phyloP scores from a whole-genome alignment of 495 filamentous ascomycete genomes.

The Hypoxylon subgilvum region DNA sequence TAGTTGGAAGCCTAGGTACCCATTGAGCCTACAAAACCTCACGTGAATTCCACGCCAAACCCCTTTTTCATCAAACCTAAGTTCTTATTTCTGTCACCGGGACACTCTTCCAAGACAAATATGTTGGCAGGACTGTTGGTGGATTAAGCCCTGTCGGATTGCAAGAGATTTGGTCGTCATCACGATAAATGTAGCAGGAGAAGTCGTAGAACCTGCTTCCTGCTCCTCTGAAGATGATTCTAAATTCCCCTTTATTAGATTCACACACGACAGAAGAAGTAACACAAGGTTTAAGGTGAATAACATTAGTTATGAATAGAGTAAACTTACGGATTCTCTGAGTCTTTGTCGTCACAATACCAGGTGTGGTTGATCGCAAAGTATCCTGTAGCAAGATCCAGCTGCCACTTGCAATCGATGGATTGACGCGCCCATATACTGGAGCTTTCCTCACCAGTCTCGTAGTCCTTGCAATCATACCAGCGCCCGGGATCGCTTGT shows the following conservation, averaged over 20 bases:
- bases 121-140: slow-evolving; percentile 18
- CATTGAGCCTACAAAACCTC: not conserved
- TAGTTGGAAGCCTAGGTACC: too few relatives aligned
- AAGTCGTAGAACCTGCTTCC: slow-evolving; percentile 27
- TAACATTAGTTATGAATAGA: too few relatives aligned
- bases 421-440: slow-evolving; percentile 14
- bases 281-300: too few relatives aligned
- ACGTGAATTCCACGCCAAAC: not conserved
- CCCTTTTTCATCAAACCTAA: not conserved
- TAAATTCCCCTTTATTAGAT: slow-evolving; percentile 1
- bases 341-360: slow-evolving; percentile 33
- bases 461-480: slow-evolving; percentile 24
- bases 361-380: slow-evolving; percentile 33
- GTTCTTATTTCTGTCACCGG: slow-evolving; percentile 6
- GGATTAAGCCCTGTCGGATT: slow-evolving; percentile 9
- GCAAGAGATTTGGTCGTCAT: slow-evolving; percentile 12
- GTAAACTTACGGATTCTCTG: slow-evolving; percentile 22
- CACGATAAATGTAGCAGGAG: slow-evolving; percentile 20
- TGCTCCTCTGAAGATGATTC: slow-evolving; percentile 18
- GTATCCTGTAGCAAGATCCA: slow-evolving; percentile 31
- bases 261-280: not conserved
- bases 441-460: not conserved
- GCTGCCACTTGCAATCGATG: slow-evolving; percentile 30
- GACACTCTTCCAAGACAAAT: slow-evolving; percentile 18
- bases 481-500: slow-evolving; percentile 23